Base-by-base conservation (phyloP, 2,329 filamentous ascomycete species). In the Blumeria hordei region DNA sequence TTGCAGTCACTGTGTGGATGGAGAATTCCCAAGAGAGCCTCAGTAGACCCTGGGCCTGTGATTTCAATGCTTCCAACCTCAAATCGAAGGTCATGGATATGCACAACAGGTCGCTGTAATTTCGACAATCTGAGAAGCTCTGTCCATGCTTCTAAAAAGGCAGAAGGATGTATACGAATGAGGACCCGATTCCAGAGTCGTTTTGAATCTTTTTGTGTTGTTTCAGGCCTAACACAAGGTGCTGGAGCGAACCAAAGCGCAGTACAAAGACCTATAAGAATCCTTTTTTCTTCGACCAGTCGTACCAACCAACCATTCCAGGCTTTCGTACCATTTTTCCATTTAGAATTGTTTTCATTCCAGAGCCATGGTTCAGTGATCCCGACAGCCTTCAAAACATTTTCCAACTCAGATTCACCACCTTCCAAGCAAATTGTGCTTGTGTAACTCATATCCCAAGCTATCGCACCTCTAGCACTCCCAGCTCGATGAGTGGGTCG, bases 381-480 rank as follows among this genome's bases (percentile, higher is more conserved):
- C 0, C 83, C 81, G 1, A 94, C 61, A 5, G 72, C 73, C 62
- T 72, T 78, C 36, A 96, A 66, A 9, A 90, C 71, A 39, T 76
- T 74, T 55, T 80, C 71, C 43, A 94, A 69, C 54, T 80, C 81
- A 34, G 70, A 67, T 43, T 77, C 70, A 12, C 72, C 69, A 0
- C 88, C 92, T 60, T 82, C 80, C 3, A 96, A 65, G 12, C 81
- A 75, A 59, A 96, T 83, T 1, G 87, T 94, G 61, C 85, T 85
- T 71, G 92, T 83, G 65, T 95, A 98, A 66, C 88, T 96, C 72
- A 80, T 85, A 68, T 98, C 92, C 88, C 90, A 96, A 0, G 81
- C 81, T 45, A 96, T 72, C 21, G 83, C 83, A 5, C 92, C 88
- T 59, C 81, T 78, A 54, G 81, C 74, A 33, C 80, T 80, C 54